These are phyloP conservation scores for Erodium maritimum DNA, from an alignment of 345 rosid species.

Conservation along the genomic window DNA sequence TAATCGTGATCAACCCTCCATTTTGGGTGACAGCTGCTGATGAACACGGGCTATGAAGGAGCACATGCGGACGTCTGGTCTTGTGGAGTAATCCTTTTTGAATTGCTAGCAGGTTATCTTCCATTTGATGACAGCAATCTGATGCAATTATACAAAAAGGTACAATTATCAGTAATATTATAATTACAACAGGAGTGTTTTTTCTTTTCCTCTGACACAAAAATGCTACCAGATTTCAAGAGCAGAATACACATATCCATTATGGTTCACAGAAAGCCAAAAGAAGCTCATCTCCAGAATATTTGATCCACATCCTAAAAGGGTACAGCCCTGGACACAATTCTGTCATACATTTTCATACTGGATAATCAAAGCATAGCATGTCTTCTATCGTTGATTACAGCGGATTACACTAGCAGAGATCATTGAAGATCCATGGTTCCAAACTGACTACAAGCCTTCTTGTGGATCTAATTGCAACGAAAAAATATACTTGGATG, in stretches of 20 bases:
- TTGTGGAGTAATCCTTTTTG: conserved; percentile 82
- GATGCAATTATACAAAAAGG: conserved; percentile 56
- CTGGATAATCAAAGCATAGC: too few species aligned
- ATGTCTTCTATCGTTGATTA: conserved; percentile 7
- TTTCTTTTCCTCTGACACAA: background rate
- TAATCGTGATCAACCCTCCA: conserved; percentile 9
- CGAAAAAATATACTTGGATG: conserved; percentile 34
- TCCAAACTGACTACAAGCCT: conserved; percentile 48
- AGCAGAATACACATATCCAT: conserved; percentile 59
- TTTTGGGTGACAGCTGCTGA: conserved; percentile 44
- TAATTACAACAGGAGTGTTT: background rate
- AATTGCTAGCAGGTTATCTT: conserved; percentile 61
- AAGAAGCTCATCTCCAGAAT: conserved; percentile 56
- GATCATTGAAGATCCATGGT: conserved; percentile 69
- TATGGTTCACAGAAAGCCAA: conserved; percentile 44
- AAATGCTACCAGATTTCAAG: conserved; percentile 33
- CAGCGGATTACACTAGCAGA: conserved; percentile 65
- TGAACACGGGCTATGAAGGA: conserved; percentile 65
- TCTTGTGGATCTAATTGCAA: conserved; percentile 25
- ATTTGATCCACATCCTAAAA: conserved; percentile 53
- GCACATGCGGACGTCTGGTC: conserved; percentile 92
- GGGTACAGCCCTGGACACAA: conserved; percentile 16
- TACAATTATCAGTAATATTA: conserved; percentile 5
- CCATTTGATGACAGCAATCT: conserved; percentile 77
- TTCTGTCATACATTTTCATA: background rate